phyloP scores from a whole-genome alignment of 2,329 filamentous ascomycete genomes.

The Nigrospora oryzae region DNA sequence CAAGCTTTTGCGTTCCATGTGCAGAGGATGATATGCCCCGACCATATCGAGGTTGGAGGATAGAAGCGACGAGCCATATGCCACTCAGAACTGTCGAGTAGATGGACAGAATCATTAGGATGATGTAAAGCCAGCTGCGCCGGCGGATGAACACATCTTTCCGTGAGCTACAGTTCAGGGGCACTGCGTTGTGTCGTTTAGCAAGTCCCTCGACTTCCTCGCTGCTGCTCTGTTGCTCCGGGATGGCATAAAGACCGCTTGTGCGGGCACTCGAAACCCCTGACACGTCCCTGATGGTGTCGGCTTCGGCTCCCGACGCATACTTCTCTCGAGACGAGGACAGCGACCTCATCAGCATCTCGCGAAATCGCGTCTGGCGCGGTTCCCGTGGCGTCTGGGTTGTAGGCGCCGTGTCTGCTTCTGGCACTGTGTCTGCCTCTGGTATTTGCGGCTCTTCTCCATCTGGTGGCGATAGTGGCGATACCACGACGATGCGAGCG shows the following conservation, averaged over 20 bases:
- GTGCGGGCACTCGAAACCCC: slow-evolving; percentile 5
- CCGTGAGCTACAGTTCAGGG: slow-evolving; percentile 16
- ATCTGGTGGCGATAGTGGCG: background rate
- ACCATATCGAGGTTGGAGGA: slow-evolving; percentile 56
- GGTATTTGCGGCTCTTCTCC: background rate
- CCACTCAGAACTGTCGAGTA: slow-evolving; percentile 58
- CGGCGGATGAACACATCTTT: slow-evolving; percentile 18
- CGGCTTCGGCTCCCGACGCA: slow-evolving; percentile 1
- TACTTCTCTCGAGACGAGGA: slow-evolving; percentile 7
- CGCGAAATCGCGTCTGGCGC: slow-evolving; percentile 11
- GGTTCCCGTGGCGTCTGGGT: background rate
- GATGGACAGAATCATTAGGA: slow-evolving; percentile 39
- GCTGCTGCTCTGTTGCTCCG: slow-evolving; percentile 8
- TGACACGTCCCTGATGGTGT: slow-evolving; percentile 4
- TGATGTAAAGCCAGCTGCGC: slow-evolving; percentile 39
- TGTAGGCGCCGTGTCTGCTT: background rate
- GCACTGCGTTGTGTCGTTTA: slow-evolving; percentile 14
- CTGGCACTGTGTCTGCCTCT: background rate
- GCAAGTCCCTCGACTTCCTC: slow-evolving; percentile 10
- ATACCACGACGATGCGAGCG: background rate
- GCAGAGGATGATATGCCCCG: slow-evolving; percentile 38
- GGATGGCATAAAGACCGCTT: slow-evolving; percentile 4
- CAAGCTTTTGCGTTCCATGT: slow-evolving; percentile 35
- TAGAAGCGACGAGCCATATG: slow-evolving; percentile 56
- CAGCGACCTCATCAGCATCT: slow-evolving; percentile 11